A percentile compares a stretch with the other conserved stretches of the same genome.
Conservation (phyloP, 2,329 filamentous ascomycete species). For the Xylariaceae sp. region DNA sequence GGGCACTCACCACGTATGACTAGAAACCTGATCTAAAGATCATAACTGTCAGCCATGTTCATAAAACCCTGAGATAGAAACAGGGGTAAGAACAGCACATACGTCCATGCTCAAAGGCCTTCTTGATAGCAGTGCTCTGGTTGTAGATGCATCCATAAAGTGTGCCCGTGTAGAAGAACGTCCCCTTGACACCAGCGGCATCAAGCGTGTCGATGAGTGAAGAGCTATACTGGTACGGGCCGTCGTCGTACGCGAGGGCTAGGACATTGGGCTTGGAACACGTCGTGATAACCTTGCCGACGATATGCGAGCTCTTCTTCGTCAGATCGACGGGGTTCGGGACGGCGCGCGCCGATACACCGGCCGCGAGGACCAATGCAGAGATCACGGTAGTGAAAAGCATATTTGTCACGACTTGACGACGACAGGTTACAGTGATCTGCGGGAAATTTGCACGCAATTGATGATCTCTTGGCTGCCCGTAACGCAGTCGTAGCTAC, state of each 20-base stretch:
- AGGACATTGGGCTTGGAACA: constrained; percentile 41
- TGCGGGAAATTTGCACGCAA: neutral
- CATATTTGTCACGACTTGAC: neutral
- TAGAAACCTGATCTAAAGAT: constrained; percentile 42
- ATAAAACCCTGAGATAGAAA: neutral
- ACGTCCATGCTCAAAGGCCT: constrained; percentile 43
- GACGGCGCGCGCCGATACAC: constrained; percentile 23
- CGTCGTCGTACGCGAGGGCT: constrained; percentile 50
- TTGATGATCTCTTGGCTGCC: neutral
- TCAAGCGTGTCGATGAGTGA: constrained; percentile 47
- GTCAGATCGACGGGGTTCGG: constrained; percentile 38
- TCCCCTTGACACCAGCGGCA: constrained; percentile 44
- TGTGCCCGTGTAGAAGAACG: constrained; percentile 49
- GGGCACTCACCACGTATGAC: constrained; percentile 43
- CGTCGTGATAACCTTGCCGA: constrained; percentile 41
- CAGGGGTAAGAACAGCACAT: neutral
- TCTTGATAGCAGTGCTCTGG: constrained; percentile 47
- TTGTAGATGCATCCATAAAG: constrained; percentile 48
- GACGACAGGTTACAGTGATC: too few relatives aligned
- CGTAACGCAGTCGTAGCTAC: neutral
- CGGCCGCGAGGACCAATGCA: constrained; percentile 22
- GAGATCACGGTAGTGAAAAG: constrained; percentile 19
- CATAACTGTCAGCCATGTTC: neutral
- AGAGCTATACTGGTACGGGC: constrained; percentile 45
- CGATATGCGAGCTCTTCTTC: constrained; percentile 37